These are phyloP conservation scores for Aureobasidium leucospermi DNA, from an alignment of 2,329 filamentous ascomycete species.

Conservation along the genomic window DNA sequence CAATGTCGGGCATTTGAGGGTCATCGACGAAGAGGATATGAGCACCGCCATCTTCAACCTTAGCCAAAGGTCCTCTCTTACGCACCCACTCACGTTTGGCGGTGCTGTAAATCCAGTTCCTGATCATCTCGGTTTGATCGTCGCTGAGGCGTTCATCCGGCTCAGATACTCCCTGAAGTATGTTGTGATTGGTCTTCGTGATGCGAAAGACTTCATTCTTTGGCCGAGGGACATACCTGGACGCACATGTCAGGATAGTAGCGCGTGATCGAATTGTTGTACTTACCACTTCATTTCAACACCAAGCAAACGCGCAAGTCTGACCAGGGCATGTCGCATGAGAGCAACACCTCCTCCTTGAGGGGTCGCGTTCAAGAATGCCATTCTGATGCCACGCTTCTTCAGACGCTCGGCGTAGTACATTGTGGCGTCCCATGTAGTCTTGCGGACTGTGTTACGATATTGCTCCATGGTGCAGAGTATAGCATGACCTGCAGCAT, in stretches of 20 bases:
- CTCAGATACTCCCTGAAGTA: conserved; percentile 69
- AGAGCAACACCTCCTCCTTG: conserved; percentile 77
- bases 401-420: conserved; percentile 58
- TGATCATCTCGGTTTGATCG: conserved; percentile 56
- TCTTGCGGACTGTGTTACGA: conserved; percentile 50
- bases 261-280: too few relatives aligned
- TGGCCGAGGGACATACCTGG: conserved; percentile 62
- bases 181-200: conserved; percentile 85
- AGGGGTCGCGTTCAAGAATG: conserved; percentile 73
- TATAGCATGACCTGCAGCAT: conserved; percentile 56
- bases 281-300: conserved; percentile 64
- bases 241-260: background rate
- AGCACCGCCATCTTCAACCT: conserved; percentile 62
- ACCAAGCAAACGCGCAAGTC: conserved; percentile 59
- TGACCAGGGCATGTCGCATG: conserved; percentile 72
- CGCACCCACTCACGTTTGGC: conserved; percentile 67
- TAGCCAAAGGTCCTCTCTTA: conserved; percentile 57
- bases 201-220: conserved; percentile 72
- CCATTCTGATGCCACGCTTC: conserved; percentile 57
- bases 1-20: conserved; percentile 74
- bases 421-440: conserved; percentile 60
- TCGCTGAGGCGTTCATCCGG: conserved; percentile 56
- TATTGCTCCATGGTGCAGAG: conserved; percentile 54
- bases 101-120: conserved; percentile 67
- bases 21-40: conserved; percentile 75